Percentiles rank a stretch among this genome's conserved stretches.
phyloP scores from a whole-genome alignment of 1,284 basidiomycete genomes.

The Ceratorhiza oryzae-sativae region DNA sequence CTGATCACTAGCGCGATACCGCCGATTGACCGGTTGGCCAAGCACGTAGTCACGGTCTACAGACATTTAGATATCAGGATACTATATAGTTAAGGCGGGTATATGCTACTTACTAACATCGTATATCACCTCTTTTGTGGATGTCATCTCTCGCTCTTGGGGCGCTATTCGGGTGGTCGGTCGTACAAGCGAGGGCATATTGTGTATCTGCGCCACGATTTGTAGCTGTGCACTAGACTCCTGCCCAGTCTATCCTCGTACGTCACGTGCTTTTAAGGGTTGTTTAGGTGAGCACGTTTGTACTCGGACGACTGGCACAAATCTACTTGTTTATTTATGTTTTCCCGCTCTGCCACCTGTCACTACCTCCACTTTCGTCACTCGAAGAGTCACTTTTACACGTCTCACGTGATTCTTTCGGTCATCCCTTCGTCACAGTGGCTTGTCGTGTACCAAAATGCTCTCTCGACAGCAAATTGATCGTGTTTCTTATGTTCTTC shows the following conservation, averaged over 20 bases:
- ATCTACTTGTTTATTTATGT: neutral
- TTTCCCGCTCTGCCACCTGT: constrained; percentile 3
- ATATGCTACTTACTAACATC: neutral
- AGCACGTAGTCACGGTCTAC: neutral
- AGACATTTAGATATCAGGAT: neutral
- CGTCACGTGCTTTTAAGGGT: no score
- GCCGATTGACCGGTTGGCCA: constrained; percentile 3
- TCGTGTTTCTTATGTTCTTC: neutral
- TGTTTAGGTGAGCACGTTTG: neutral
- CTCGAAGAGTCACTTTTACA: neutral
- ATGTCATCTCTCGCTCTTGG: constrained; percentile 3
- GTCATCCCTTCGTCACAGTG: neutral
- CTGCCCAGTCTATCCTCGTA: no score
- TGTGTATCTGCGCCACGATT: no score
- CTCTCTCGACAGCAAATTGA: neutral
- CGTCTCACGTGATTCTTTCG: neutral
- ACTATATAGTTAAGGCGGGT: neutral
- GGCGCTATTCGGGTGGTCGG: neutral
- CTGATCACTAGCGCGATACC: neutral
- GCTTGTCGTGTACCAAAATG: neutral
- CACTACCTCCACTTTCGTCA: neutral
- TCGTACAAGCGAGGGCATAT: neutral
- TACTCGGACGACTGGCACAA: constrained; percentile 21
- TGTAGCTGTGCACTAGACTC: no score
- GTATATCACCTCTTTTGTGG: constrained; percentile 12